phyloP scores from a whole-genome alignment of 441 rosid genomes.

The Pelargonium myrrhifolium region DNA sequence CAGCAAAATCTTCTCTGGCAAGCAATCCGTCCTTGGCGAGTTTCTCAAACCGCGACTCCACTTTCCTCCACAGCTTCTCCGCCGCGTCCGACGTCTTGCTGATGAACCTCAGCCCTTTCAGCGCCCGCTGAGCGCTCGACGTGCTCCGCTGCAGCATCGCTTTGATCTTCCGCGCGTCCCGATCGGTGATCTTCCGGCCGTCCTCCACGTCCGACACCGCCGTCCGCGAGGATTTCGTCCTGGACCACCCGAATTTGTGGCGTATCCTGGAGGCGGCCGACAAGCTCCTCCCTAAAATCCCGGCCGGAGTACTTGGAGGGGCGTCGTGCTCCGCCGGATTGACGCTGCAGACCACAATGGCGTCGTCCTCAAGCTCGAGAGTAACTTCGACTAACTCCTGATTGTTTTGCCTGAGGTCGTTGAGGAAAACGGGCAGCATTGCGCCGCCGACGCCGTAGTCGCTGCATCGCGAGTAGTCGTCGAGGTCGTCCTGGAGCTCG shows the following conservation, averaged over 20 bases:
- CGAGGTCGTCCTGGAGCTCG: slow-evolving; percentile 40
- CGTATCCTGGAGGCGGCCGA: slow-evolving; percentile 59
- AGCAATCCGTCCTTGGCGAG: slow-evolving; percentile 63
- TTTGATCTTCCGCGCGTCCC: slow-evolving; percentile 51
- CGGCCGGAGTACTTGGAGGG: neutral
- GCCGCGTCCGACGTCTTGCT: slow-evolving; percentile 41
- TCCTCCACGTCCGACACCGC: slow-evolving; percentile 35
- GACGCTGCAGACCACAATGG: slow-evolving; percentile 66
- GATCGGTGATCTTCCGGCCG: slow-evolving; percentile 21
- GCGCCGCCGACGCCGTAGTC: slow-evolving; percentile 48
- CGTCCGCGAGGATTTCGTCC: slow-evolving; percentile 46
- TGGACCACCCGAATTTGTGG: slow-evolving; percentile 47
- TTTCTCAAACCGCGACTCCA: slow-evolving; percentile 50
- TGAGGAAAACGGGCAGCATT: slow-evolving; percentile 81
- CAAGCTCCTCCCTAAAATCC: slow-evolving; percentile 35
- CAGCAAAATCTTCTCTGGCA: slow-evolving; percentile 77
- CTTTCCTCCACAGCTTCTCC: slow-evolving; percentile 63
- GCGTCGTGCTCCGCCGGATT: slow-evolving; percentile 28
- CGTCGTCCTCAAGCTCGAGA: slow-evolving; percentile 53
- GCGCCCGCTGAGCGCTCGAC: slow-evolving; percentile 72
- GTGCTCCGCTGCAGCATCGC: slow-evolving; percentile 58
- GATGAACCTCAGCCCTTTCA: slow-evolving; percentile 70
- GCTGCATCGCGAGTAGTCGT: slow-evolving; percentile 8
- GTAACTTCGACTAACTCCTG: slow-evolving; percentile 64
- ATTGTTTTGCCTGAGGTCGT: slow-evolving; percentile 40